A percentile compares a stretch with the other conserved stretches of the same genome.
These are phyloP conservation scores for Solanum chacoense DNA, from an alignment of 305 asterid species.

Conservation along the genomic window DNA sequence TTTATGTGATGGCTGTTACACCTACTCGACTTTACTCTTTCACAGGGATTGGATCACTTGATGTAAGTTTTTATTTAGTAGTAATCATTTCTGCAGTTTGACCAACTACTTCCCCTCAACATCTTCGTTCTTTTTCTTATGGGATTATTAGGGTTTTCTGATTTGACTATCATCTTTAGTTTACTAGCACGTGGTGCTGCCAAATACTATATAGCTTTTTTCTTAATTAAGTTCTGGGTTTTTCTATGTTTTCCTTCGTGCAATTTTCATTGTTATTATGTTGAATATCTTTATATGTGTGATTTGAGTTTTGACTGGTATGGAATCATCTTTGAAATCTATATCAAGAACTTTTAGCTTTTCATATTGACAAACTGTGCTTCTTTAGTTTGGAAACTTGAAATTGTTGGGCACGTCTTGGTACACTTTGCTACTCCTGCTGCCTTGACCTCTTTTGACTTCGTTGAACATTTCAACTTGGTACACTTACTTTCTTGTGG, in stretches of 20 bases:
- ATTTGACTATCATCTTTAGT: not conserved
- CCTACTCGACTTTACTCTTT: constrained; percentile 93
- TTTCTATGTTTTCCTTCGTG: not conserved
- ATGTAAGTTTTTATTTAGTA: constrained; percentile 31
- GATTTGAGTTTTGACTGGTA: not conserved
- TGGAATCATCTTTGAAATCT: not conserved
- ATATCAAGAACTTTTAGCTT: not conserved
- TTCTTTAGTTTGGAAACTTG: not conserved
- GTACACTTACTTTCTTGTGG: not conserved
- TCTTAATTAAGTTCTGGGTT: not conserved
- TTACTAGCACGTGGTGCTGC: not conserved
- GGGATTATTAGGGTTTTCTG: not conserved
- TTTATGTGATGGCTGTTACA: constrained; percentile 95
- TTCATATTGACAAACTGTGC: not conserved
- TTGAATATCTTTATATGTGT: not conserved
- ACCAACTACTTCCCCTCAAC: not conserved
- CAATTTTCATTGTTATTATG: not conserved
- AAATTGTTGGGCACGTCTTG: not conserved
- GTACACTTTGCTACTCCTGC: not conserved
- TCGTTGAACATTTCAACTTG: not conserved
- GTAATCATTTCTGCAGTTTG: not conserved
- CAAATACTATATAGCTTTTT: not conserved
- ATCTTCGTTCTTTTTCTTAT: not conserved
- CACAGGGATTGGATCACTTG: constrained; percentile 81
- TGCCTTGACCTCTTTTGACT: not conserved